Conservation (phyloP, 305 asterid genomes). For the Fraxinus angustifolia region DNA sequence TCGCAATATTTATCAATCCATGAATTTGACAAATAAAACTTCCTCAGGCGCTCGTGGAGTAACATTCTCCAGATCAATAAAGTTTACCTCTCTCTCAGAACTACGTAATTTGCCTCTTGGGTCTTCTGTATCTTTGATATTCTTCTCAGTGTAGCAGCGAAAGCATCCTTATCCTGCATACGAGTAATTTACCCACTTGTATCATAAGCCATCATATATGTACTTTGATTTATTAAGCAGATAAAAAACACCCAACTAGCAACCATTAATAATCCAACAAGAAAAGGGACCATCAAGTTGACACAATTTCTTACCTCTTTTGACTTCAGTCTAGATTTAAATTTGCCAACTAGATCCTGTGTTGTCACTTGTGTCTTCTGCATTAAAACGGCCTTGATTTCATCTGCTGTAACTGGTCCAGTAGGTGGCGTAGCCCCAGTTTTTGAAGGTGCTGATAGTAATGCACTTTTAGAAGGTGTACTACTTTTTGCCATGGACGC, state of each 20-base stretch:
- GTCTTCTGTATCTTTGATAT: slow-evolving; percentile 86
- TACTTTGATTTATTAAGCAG: not conserved
- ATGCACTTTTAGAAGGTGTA: slow-evolving; percentile 47
- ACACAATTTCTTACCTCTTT: slow-evolving; percentile 58
- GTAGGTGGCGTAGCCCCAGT: slow-evolving; percentile 44
- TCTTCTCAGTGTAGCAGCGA: slow-evolving; percentile 69
- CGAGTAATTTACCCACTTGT: not conserved
- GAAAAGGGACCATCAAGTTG: not conserved
- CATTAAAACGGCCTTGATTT: slow-evolving; percentile 71
- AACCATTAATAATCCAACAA: not conserved
- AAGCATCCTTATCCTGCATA: slow-evolving; percentile 78
- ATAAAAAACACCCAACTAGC: not conserved
- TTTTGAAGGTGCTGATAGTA: slow-evolving; percentile 46
- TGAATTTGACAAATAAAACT: not conserved
- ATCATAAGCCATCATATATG: not conserved
- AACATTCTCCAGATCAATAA: not conserved
- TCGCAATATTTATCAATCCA: not conserved
- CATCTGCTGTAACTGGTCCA: slow-evolving; percentile 89
- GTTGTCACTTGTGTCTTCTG: slow-evolving; percentile 77
- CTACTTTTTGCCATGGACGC: slow-evolving; percentile 42
- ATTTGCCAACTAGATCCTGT: slow-evolving; percentile 85
- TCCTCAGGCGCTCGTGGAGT: too few relatives aligned
- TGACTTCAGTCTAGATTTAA: slow-evolving; percentile 71
- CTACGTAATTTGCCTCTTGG: slow-evolving; percentile 51
- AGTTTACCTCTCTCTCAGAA: slow-evolving; percentile 55